phyloP scores from a whole-genome alignment of 345 rosid genomes.

The Kernera saxatilis region DNA sequence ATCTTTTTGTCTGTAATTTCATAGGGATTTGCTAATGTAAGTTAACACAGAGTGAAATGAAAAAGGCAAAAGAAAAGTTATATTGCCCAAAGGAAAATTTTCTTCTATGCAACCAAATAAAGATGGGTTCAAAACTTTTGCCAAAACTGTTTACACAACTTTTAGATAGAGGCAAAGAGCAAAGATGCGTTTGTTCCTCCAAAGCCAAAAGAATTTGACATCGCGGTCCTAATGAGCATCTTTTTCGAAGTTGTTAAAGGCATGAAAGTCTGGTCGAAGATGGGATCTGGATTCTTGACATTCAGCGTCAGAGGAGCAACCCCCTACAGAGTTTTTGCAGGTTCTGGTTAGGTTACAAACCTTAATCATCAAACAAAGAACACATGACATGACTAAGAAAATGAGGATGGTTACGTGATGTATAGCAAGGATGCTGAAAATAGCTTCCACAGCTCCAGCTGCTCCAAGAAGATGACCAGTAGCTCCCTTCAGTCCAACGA shows the following conservation, averaged over 20 bases:
- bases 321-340: slow-evolving; percentile 48
- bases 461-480: slow-evolving; percentile 99
- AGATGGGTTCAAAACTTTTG: not conserved
- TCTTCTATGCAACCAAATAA: not conserved
- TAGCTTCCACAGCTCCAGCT: slow-evolving; percentile 93
- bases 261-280: slow-evolving; percentile 50
- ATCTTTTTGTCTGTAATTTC: slow-evolving; percentile 12
- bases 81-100: not conserved
- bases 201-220: slow-evolving; percentile 91
- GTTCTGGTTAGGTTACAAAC: not conserved
- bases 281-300: slow-evolving; percentile 67
- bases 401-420: slow-evolving; percentile 44
- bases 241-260: slow-evolving; percentile 65
- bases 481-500: slow-evolving; percentile 56
- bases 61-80: not conserved
- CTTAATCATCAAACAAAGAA: not conserved
- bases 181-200: slow-evolving; percentile 93
- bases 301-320: slow-evolving; percentile 82
- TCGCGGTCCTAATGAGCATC: slow-evolving; percentile 61
- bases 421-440: slow-evolving; percentile 69
- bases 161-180: slow-evolving; percentile 43
- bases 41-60: not conserved
- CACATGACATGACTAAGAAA: not conserved
- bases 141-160: slow-evolving; percentile 16
- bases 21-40: not conserved